Percentiles rank a stretch among this genome's conserved stretches.
phyloP scores from a whole-genome alignment of 2,329 filamentous ascomycete genomes.

The Trichoderma atrobrunneum region DNA sequence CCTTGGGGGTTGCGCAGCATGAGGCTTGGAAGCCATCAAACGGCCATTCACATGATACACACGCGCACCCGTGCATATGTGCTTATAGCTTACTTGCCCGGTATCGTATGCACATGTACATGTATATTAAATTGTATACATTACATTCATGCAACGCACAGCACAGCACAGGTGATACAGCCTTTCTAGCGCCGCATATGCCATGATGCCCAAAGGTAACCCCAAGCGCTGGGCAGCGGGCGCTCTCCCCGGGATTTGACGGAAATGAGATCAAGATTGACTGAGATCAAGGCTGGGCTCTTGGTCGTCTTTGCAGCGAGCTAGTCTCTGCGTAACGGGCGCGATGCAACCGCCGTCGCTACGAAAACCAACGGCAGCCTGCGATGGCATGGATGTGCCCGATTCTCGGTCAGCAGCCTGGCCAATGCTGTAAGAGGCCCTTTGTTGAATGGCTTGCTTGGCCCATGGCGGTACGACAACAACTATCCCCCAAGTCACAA shows the following conservation, averaged over 20 bases:
- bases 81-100: not conserved
- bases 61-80: conserved; percentile 1
- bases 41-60: conserved; percentile 5
- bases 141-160: not conserved
- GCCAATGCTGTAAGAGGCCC: not conserved
- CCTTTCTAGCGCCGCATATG: not conserved
- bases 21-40: conserved; percentile 3
- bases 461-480: not conserved
- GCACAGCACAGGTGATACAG: not conserved
- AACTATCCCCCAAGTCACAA: not conserved
- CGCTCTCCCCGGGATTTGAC: conserved; percentile 11
- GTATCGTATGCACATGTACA: not conserved
- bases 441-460: not conserved
- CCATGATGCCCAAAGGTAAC: conserved; percentile 19
- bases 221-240: conserved; percentile 11
- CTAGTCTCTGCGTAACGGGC: not conserved
- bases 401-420: not conserved
- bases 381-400: not conserved
- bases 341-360: conserved; percentile 9
- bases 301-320: not conserved
- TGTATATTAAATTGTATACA: not conserved
- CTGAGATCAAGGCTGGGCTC: not conserved
- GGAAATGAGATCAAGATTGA: conserved; percentile 13
- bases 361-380: not conserved
- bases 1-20: not conserved